Evolutionary conservation across 257 asterid species (phyloP), one percentile per base, ranked within the genome.

Genomic region (Henckelia pumila): DNA sequence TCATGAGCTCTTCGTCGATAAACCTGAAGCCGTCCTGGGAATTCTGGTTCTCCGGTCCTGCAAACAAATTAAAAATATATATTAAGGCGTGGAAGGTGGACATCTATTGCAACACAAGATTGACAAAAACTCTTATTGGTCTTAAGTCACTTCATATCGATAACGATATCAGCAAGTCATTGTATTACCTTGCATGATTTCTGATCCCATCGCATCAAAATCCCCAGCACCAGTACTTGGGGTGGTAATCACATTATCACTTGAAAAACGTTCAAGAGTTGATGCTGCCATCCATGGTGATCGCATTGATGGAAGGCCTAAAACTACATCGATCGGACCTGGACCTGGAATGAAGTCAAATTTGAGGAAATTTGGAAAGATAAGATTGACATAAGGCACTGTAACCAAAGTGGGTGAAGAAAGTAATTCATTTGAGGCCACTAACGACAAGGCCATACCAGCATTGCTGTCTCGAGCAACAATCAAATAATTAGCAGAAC

Each of bases 281-380:
- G 60, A 35, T 8, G 47, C 3, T 0, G 10, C 47, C 47, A 35
- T 67, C 20, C 23, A 23, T 6, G 79, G 33, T 7, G 80, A 70
- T 82, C 75, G 87, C 80, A 81, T 69, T 59, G 91, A 76, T 70
- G 89, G 85, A 32, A 79, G 82, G 79, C 71, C 91, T 11, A 72
- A 64, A 29, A 11, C 60, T 29, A 52, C 78, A 60, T 59, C 40
- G 13, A 52, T 59, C 0, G 59, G 61, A 6, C 55, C 1, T 5
- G n/a, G n/a, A n/a, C n/a, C n/a, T n/a, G 67, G 32, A 25, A 70
- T 10, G 19, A 32, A 22, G 26, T 67, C 72, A 13, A 56, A 84
- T 60, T 24, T 47, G 14, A 73, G 56, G 49, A 73, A 57, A 44
- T 40, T 69, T 16, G 68, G 55, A 24, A 57, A 3, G 5, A 28